Base-by-base conservation (phyloP, 73 alveolate species). In the Paramecium sonneborni region DNA sequence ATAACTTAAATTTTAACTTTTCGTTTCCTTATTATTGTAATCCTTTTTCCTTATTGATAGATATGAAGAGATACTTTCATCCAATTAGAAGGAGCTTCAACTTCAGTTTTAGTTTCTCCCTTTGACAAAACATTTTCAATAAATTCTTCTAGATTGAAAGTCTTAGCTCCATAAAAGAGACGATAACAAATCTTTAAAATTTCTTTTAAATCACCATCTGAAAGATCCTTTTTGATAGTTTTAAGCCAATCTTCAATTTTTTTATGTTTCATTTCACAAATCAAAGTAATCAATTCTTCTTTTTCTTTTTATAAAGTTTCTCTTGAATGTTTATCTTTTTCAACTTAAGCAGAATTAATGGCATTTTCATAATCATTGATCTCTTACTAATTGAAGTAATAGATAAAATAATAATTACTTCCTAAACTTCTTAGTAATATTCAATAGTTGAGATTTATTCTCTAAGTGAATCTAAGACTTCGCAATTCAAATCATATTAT, bases 161-260 rank as follows among this genome's bases (percentile, higher is more conserved):
- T 32, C 39, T 26, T 62, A 2, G 84, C 48, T 6, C 84, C 84
- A 30, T 30, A 30, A 62, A 62, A 30, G 11, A 62, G 84, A 62
- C 48, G 44, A 30, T 26, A 62, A 62, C 84, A 62, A 30, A 9
- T 62, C 44, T 62, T 32, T 1, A 62, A 26, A 26, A 62, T 18
- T n/a, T 52, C 68, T 8, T 52, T 52, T 23, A 52, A 52, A 52
- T 52, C 68, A 18, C 68, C 68, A 21, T 52, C 68, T 15, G 68
- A 14, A 4, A 52, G 68, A 52, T 52, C 68, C 30, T 52, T 52
- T 14, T 52, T 26, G 1, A 62, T 62, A 23, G 48, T 62, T 32
- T 62, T 62, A 30, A 62, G 44, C 84, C 84, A 62, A 62, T 62
- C 84, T 30, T 62, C 84, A 26, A 62, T 62, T 62, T 62, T 62